phyloP scores from a whole-genome alignment of 257 asterid species.

The Capsicum chinense region DNA sequence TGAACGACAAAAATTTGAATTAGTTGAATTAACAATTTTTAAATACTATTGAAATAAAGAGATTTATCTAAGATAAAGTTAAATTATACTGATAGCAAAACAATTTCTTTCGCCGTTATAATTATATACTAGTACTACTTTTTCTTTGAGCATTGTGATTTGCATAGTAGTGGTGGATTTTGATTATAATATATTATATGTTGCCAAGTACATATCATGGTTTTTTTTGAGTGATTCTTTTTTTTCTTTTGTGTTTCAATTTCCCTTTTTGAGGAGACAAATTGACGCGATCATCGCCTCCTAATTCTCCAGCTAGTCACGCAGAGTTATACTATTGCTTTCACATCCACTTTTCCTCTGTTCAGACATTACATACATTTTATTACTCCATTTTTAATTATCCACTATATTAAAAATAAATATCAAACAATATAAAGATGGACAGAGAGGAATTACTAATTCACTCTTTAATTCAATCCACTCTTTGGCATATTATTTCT shows the following conservation, averaged over 20 bases:
- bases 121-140: too few relatives aligned
- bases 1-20: too few relatives aligned
- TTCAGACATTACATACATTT: not conserved
- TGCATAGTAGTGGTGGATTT: not conserved
- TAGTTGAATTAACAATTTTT: too few relatives aligned
- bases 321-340: not conserved
- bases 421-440: too few relatives aligned
- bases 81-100: too few relatives aligned
- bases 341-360: not conserved
- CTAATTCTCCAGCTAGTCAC: not conserved
- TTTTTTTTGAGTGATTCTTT: not conserved
- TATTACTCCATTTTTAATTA: too few relatives aligned
- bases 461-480: not conserved
- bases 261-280: not conserved
- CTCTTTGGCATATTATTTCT: not conserved
- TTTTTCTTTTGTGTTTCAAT: not conserved
- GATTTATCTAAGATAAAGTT: too few relatives aligned
- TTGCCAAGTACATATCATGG: not conserved
- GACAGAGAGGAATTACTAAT: not conserved
- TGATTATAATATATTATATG: not conserved
- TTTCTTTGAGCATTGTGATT: not conserved
- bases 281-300: slow-evolving; percentile 25
- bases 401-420: too few relatives aligned
- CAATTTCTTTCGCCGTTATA: too few relatives aligned
- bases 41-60: too few relatives aligned